Evolutionary conservation across 2,329 filamentous ascomycete species (phyloP), one percentile per base, ranked within the genome.

Genomic region (Penicillium italicum): DNA sequence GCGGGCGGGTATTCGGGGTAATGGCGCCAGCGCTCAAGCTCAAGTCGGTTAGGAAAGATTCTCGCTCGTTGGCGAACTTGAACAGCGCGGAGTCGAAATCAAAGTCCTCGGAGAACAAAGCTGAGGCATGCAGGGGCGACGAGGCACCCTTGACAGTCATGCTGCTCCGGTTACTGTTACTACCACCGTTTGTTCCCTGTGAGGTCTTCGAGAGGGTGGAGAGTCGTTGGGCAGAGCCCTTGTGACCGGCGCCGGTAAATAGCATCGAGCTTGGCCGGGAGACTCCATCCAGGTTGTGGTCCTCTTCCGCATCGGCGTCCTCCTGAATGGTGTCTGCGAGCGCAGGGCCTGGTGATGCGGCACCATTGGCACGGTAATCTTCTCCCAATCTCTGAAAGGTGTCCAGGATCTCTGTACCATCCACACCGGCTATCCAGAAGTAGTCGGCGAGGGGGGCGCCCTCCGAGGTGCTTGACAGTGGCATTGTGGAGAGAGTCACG

Each of bases 51-150:
- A 97, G 79, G 67, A 99, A 99, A 57, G 87, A 88, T 67, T 99
- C 94, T 62, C 94, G 83, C 77, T 97, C 93, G n/a, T 87, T 88
- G 43, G 94, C 91, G 72, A 99, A 99, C 76, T 97, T 97, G 67
- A 91, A 79, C 63, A 99, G 80, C 26, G 94, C 93, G 69, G 89
- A 87, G 71, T 97, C 94, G 68, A 99, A 99, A 73, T 97, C 94
- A 68, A 90, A 91, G 69, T 96, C 91, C 55, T 76, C 84, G 30
- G 85, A 73, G 26, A 73, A 67, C 18, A 64, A 38, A 6, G 72
- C 69, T 7, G 71, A 69, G n/a, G 65, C 68, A 22, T 71, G 73
- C 20, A 70, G 59, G 4, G 72, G 69, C 16, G 67, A 65, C 8
- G 63, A 61, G 37, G 64, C 58, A 37, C 69, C 69, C 63, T 80